phyloP scores from a whole-genome alignment of 805 yeast genomes.

The Saccharomycopsis fibuligera region DNA sequence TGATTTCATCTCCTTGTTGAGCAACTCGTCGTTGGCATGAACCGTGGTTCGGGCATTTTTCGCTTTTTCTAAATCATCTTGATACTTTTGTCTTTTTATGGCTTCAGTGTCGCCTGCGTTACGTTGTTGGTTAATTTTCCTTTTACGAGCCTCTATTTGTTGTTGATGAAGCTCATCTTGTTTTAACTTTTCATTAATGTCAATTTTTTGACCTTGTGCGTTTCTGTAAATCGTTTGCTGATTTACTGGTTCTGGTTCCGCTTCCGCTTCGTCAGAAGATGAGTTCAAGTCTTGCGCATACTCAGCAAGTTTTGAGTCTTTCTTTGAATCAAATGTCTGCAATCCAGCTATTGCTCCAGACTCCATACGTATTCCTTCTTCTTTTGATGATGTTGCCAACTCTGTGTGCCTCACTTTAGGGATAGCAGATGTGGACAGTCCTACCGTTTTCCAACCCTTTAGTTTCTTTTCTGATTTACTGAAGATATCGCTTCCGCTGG shows the following conservation, averaged over 20 bases:
- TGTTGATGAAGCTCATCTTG: conserved; percentile 1
- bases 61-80: conserved; percentile 1
- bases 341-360: background rate
- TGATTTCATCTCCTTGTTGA: conserved; percentile 12
- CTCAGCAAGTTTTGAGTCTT: background rate
- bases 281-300: too few species aligned
- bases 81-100: conserved; percentile 3
- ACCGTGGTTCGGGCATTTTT: conserved; percentile 11
- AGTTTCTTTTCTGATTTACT: too few species aligned
- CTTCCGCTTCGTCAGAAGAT: background rate
- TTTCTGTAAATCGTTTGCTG: conserved; percentile 15
- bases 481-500: too few species aligned
- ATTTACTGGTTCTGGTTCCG: background rate
- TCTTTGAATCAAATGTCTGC: background rate
- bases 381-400: too few species aligned
- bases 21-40: conserved; percentile 7
- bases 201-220: conserved; percentile 4
- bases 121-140: background rate
- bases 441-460: too few species aligned
- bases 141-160: background rate
- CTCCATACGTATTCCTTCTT: too few species aligned
- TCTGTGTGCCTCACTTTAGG: too few species aligned
- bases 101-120: conserved; percentile 1
- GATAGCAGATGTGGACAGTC: too few species aligned
- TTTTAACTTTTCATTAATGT: conserved; percentile 7